These are phyloP conservation scores for Phytophthora sansomeana DNA, from an alignment of 352 stramenopile species.

Conservation along the genomic window DNA sequence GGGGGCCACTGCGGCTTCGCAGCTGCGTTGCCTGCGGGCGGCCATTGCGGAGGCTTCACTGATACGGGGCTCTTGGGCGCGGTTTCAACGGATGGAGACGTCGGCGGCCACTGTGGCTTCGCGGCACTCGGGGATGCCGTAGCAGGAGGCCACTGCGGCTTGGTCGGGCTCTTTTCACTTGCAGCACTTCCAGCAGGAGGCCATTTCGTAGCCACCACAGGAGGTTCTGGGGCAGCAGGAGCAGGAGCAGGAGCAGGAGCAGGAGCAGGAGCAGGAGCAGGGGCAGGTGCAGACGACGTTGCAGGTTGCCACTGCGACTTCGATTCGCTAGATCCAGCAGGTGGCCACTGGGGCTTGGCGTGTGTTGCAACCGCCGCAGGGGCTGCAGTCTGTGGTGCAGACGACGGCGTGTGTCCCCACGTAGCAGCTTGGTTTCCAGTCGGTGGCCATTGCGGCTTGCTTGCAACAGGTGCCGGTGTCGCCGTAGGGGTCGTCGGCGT, in stretches of 20 bases:
- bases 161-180: conserved; percentile 25
- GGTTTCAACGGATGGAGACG: conserved; percentile 30
- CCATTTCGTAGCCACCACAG: conserved; percentile 21
- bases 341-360: conserved; percentile 54
- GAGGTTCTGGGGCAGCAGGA: no score
- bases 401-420: conserved; percentile 30
- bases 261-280: conserved; percentile 21
- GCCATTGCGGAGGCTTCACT: conserved; percentile 27
- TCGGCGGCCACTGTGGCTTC: conserved; percentile 40
- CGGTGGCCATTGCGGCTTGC: conserved; percentile 42
- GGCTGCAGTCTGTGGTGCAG: no score
- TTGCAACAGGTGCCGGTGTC: conserved; percentile 16
- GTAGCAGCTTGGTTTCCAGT: conserved; percentile 26
- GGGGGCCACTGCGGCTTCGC: conserved; percentile 56
- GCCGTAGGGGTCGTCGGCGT: conserved; percentile 11
- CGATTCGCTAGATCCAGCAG: conserved; percentile 33
- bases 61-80: conserved; percentile 28
- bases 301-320: conserved; percentile 59
- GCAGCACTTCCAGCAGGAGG: conserved; percentile 18
- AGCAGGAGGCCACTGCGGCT: conserved; percentile 49
- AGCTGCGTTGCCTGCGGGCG: conserved; percentile 21
- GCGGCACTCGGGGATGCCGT: conserved; percentile 21
- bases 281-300: conserved; percentile 16
- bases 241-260: no score
- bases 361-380: conserved; percentile 32